A percentile compares a stretch with the other conserved stretches of the same genome.
phyloP scores from a whole-genome alignment of 805 yeast species.

The Saccharomycopsis sp. region DNA sequence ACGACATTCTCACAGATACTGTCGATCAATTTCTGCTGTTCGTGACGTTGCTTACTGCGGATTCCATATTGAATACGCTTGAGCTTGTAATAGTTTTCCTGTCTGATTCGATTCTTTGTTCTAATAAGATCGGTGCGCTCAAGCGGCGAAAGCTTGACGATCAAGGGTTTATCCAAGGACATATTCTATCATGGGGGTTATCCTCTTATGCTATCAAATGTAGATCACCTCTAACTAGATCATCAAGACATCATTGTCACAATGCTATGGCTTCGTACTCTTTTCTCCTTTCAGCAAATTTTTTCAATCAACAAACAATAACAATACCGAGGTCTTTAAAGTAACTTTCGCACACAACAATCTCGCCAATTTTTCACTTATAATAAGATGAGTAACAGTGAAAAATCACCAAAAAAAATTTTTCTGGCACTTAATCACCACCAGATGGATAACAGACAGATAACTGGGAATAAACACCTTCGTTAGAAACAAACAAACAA shows the following conservation, averaged over 20 bases:
- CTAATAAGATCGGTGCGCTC: not conserved
- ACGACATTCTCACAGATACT: not conserved
- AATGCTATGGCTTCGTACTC: not conserved
- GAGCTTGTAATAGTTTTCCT: not conserved
- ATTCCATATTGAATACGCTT: not conserved
- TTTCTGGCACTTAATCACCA: too few relatives aligned
- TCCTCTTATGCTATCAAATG: not conserved
- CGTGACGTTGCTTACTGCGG: not conserved
- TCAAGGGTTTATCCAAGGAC: not conserved
- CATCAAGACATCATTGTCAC: too few relatives aligned
- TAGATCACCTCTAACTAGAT: not conserved
- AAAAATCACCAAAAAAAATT: not conserved
- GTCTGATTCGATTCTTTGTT: not conserved
- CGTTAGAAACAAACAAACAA: not conserved
- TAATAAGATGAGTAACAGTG: not conserved
- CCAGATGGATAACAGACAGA: too few relatives aligned
- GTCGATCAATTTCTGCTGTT: constrained; percentile 4
- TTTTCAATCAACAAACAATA: not conserved
- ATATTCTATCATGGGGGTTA: not conserved
- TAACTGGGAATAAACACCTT: too few relatives aligned
- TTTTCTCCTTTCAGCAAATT: not conserved
- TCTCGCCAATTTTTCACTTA: not conserved
- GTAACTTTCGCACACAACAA: not conserved
- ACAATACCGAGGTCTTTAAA: not conserved
- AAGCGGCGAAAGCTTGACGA: not conserved